Conservation (phyloP, 1,284 basidiomycete genomes). For the Moesziomyces globuligerus region DNA sequence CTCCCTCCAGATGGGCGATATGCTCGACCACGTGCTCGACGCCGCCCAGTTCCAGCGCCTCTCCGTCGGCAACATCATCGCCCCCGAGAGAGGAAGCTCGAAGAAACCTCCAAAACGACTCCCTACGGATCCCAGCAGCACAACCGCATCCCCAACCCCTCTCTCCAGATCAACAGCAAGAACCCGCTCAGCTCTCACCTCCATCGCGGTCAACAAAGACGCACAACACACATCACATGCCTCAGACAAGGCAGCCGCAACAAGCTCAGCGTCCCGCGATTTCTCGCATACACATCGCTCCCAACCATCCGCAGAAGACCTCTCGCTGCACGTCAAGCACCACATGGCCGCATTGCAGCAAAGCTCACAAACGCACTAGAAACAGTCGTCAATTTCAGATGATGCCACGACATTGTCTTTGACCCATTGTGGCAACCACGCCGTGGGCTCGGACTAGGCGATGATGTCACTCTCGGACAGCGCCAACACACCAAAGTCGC, state of each 20-base stretch:
- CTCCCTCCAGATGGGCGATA: conserved; percentile 38
- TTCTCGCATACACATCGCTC: conserved; percentile 18
- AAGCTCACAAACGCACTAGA: conserved; percentile 24
- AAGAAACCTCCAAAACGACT: conserved; percentile 29
- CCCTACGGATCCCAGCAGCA: conserved; percentile 25
- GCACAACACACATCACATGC: background rate
- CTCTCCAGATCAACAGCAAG: conserved; percentile 17
- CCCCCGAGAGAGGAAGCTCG: conserved; percentile 33
- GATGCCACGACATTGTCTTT: background rate
- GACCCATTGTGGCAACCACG: background rate
- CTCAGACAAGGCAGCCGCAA: background rate
- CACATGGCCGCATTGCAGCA: conserved; percentile 39
- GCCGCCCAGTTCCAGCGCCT: conserved; percentile 22
- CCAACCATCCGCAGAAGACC: conserved; percentile 16
- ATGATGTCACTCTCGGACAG: background rate
- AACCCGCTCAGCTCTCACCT: conserved; percentile 19
- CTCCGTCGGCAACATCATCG: conserved; percentile 43
- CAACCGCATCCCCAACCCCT: conserved; percentile 33
- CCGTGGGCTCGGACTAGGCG: too few relatives aligned
- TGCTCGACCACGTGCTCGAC: conserved; percentile 34
- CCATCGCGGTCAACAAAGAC: conserved; percentile 20
- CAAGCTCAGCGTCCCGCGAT: conserved; percentile 15
- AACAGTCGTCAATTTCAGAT: background rate
- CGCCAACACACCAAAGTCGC: conserved; percentile 11
- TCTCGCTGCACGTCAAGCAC: conserved; percentile 32